Evolutionary conservation across 495 filamentous ascomycete genomes (phyloP).

Genomic region (Aspergillus heteromorphus): DNA sequence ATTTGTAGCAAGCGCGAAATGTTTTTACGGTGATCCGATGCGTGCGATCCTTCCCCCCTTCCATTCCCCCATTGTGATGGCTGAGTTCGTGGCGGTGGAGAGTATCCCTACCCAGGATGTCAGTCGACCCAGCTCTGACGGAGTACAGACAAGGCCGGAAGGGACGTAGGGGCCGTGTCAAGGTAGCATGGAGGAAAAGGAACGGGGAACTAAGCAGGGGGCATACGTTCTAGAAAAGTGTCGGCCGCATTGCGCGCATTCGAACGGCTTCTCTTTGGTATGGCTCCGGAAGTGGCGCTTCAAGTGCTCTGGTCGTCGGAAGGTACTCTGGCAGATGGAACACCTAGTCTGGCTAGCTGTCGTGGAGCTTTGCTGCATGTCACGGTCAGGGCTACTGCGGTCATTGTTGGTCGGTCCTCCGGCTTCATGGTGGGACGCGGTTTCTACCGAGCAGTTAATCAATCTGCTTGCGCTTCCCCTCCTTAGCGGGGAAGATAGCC

Average conservation of each 20-base stretch:
- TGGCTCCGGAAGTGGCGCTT: constrained; percentile 69
- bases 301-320: constrained; percentile 64
- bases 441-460: constrained; percentile 12
- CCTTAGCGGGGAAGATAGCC: background rate
- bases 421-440: constrained; percentile 15
- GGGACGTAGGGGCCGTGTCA: background rate
- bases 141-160: background rate
- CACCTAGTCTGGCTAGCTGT: constrained; percentile 35
- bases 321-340: constrained; percentile 49
- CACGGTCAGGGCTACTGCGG: constrained; percentile 18
- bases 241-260: constrained; percentile 60
- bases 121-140: background rate
- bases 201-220: background rate
- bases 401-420: constrained; percentile 9
- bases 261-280: constrained; percentile 64
- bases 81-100: constrained; percentile 52
- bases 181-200: background rate
- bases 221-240: constrained; percentile 58
- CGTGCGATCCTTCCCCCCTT: constrained; percentile 35
- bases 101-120: constrained; percentile 38
- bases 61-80: constrained; percentile 38
- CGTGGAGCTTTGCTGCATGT: constrained; percentile 11
- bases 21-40: constrained; percentile 43
- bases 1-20: constrained; percentile 50
- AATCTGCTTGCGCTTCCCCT: background rate